Conservation (phyloP, 2,329 filamentous ascomycete genomes). For the Aspergillus ochraceus region DNA sequence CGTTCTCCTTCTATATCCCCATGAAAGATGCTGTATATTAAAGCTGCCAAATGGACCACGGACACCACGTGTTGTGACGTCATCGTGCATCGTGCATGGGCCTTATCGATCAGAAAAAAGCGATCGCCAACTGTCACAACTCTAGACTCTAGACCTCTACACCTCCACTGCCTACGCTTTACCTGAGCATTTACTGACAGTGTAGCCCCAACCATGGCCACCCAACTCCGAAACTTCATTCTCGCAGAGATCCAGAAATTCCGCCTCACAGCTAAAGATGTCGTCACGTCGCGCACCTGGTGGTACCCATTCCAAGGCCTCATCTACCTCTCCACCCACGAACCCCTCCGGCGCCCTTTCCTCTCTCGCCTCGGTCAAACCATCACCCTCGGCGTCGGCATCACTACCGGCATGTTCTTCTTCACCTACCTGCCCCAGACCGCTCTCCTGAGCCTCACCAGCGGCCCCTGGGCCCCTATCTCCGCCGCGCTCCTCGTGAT, state of each 20-base stretch:
- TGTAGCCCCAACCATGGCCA: constrained; percentile 33
- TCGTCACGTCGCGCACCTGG: constrained; percentile 74
- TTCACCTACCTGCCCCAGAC: constrained; percentile 86
- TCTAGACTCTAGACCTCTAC: not conserved
- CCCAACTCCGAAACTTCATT: constrained; percentile 58
- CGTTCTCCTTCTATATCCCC: not conserved
- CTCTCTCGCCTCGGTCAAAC: constrained; percentile 60
- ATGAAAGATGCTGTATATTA: not conserved
- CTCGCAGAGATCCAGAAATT: constrained; percentile 71
- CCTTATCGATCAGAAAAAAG: not conserved
- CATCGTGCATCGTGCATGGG: not conserved
- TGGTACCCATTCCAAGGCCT: constrained; percentile 78
- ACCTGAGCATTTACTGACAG: too few species aligned
- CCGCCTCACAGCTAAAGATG: constrained; percentile 63
- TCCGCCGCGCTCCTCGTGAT: constrained; percentile 61
- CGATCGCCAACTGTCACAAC: not conserved
- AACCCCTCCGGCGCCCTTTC: constrained; percentile 60
- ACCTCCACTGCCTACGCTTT: not conserved
- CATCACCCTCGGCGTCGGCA: constrained; percentile 67
- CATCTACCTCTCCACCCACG: constrained; percentile 59
- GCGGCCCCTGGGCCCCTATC: constrained; percentile 68
- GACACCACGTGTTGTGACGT: not conserved
- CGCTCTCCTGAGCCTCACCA: constrained; percentile 78
- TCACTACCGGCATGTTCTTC: constrained; percentile 80
- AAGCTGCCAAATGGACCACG: not conserved